Conservation (phyloP, 2,329 filamentous ascomycete genomes). For the Neopestalotiopsis clavispora region DNA sequence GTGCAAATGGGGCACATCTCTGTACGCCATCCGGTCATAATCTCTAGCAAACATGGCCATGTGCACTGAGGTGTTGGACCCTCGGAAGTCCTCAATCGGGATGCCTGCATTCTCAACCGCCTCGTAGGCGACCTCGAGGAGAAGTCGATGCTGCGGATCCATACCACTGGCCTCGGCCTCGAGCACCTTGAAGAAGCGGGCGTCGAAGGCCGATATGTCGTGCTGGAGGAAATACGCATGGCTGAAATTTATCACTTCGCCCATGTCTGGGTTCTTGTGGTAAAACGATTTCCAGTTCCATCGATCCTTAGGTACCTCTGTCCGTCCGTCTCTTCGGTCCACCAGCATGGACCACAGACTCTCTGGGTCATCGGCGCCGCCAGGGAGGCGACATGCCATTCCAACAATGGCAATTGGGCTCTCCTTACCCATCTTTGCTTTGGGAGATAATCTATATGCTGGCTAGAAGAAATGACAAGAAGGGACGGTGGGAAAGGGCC, state of each 20-base stretch:
- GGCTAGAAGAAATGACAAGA: background rate
- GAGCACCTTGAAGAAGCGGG: conserved; percentile 28
- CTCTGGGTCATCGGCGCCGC: conserved; percentile 30
- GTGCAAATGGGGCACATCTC: conserved; percentile 5
- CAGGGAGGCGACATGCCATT: conserved; percentile 37
- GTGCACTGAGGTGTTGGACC: conserved; percentile 16
- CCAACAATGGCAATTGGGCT: conserved; percentile 31
- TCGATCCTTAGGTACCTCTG: conserved; percentile 28
- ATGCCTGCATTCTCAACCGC: conserved; percentile 19
- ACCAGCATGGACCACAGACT: conserved; percentile 32
- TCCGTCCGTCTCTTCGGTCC: conserved; percentile 17
- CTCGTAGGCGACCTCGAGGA: conserved; percentile 39
- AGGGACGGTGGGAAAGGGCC: background rate
- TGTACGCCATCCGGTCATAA: conserved; percentile 14
- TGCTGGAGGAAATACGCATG: conserved; percentile 36
- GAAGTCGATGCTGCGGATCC: conserved; percentile 17
- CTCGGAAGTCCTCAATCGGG: conserved; percentile 2
- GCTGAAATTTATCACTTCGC: conserved; percentile 26
- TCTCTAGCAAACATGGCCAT: conserved; percentile 9
- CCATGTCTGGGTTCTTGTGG: conserved; percentile 22
- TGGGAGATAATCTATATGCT: background rate
- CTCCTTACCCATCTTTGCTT: conserved; percentile 4
- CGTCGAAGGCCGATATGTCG: conserved; percentile 30
- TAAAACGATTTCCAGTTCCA: conserved; percentile 30
- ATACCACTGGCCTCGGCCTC: conserved; percentile 26